Evolutionary conservation across 768 basidiomycete genomes (phyloP).

Genomic region (Tephrocybe sp.): DNA sequence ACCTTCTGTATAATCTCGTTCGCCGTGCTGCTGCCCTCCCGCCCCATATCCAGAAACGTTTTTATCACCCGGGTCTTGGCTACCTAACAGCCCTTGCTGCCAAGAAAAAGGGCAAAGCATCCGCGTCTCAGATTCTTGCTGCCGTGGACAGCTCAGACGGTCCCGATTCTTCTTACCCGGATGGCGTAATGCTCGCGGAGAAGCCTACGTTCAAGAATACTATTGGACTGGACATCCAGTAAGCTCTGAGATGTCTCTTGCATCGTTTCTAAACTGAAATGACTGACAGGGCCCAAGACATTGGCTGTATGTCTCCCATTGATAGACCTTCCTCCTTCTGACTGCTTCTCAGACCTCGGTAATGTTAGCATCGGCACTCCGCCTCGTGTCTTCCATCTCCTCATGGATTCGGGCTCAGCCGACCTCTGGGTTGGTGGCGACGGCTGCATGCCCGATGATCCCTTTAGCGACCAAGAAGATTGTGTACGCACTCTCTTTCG

Average conservation of each 20-base stretch:
- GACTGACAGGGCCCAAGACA: slow-evolving; percentile 43
- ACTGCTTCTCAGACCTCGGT: slow-evolving; percentile 27
- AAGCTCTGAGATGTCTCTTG: slow-evolving; percentile 16
- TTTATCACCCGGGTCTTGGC: slow-evolving; percentile 6
- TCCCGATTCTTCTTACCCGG: slow-evolving; percentile 20
- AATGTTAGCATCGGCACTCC: slow-evolving; percentile 46
- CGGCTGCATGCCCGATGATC: slow-evolving; percentile 35
- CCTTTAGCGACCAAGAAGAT: slow-evolving; percentile 10
- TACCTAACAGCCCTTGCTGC: slow-evolving; percentile 6
- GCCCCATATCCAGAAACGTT: slow-evolving; percentile 23
- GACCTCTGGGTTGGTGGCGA: slow-evolving; percentile 61
- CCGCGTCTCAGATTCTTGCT: slow-evolving; percentile 4
- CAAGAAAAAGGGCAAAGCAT: neutral
- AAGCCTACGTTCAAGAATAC: slow-evolving; percentile 30
- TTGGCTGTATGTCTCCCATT: slow-evolving; percentile 39
- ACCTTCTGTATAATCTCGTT: slow-evolving; percentile 37
- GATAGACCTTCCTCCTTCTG: neutral
- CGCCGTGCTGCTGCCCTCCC: slow-evolving; percentile 39
- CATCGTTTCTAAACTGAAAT: no score
- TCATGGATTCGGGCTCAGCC: slow-evolving; percentile 65
- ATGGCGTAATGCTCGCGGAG: slow-evolving; percentile 16
- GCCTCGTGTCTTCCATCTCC: slow-evolving; percentile 41
- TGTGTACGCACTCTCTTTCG: slow-evolving; percentile 14
- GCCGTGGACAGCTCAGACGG: slow-evolving; percentile 24
- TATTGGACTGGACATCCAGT: slow-evolving; percentile 61